Evolutionary conservation across 1,284 basidiomycete species (phyloP).

Genomic region (Mrakiaceae sp.): DNA sequence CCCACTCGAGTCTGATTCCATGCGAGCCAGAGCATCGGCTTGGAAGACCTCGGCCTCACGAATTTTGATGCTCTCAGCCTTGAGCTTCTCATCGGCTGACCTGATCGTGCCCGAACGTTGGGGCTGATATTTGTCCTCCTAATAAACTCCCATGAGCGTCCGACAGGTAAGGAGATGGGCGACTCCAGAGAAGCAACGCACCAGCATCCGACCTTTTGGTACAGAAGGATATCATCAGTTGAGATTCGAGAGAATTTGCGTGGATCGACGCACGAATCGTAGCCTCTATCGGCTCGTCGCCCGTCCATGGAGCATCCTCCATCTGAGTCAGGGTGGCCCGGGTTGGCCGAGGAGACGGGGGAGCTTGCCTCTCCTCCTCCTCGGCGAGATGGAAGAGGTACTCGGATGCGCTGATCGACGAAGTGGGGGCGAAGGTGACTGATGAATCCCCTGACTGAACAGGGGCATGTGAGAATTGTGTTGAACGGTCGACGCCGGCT

Average conservation of each 20-base stretch:
- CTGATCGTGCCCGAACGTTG: constrained; percentile 7
- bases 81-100: constrained; percentile 7
- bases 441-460: no score
- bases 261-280: not conserved
- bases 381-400: constrained; percentile 10
- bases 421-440: not conserved
- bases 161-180: not conserved
- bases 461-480: no score
- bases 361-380: not conserved
- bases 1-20: not conserved
- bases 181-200: not conserved
- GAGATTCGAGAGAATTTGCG: not conserved
- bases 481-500: no score
- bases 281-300: constrained; percentile 13
- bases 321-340: not conserved
- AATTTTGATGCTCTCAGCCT: not conserved
- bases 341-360: not conserved
- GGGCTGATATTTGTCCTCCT: constrained; percentile 8
- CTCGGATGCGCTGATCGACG: not conserved
- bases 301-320: constrained; percentile 9
- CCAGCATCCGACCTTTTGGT: not conserved
- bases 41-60: constrained; percentile 1
- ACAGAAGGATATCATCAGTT: not conserved
- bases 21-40: not conserved
- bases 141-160: not conserved